These are phyloP conservation scores for Capronia americana DNA, from an alignment of 2,329 filamentous ascomycete species.

Conservation along the genomic window DNA sequence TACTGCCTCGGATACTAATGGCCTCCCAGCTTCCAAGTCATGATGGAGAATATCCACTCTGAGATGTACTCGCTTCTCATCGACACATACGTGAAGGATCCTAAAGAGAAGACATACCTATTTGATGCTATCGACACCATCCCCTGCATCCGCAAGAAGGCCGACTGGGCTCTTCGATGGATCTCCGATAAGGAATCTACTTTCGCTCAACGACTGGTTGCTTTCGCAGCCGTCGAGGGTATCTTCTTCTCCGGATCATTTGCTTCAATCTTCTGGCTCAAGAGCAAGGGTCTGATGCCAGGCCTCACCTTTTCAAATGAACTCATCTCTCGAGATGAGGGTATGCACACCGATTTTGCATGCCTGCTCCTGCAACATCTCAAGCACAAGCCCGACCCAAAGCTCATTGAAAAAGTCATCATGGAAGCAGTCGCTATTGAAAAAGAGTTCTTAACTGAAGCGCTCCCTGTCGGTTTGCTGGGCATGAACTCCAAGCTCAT, in stretches of 20 bases:
- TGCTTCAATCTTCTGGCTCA: slow-evolving; percentile 99
- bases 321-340: slow-evolving; percentile 98
- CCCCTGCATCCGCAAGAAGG: slow-evolving; percentile 97
- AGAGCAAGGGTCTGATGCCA: slow-evolving; percentile 99
- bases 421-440: slow-evolving; percentile 92
- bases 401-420: slow-evolving; percentile 85
- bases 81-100: slow-evolving; percentile 99
- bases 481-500: slow-evolving; percentile 98
- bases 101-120: slow-evolving; percentile 87
- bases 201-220: slow-evolving; percentile 92
- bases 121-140: slow-evolving; percentile 99
- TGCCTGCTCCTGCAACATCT: slow-evolving; percentile 98
- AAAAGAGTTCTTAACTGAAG: slow-evolving; percentile 97
- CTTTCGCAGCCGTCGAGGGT: slow-evolving; percentile 96
- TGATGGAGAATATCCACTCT: slow-evolving; percentile 92
- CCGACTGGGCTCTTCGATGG: slow-evolving; percentile 96
- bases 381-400: slow-evolving; percentile 84
- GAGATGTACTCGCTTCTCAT: slow-evolving; percentile 99
- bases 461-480: slow-evolving; percentile 87
- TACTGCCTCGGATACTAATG: slow-evolving; percentile 1
- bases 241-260: slow-evolving; percentile 99
- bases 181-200: slow-evolving; percentile 92
- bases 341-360: slow-evolving; percentile 98
- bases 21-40: slow-evolving; percentile 85
- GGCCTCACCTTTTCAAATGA: slow-evolving; percentile 99